Percentiles rank a stretch among this genome's conserved stretches.
Conservation (phyloP, 306 rosid species). For the Urtica urens region DNA sequence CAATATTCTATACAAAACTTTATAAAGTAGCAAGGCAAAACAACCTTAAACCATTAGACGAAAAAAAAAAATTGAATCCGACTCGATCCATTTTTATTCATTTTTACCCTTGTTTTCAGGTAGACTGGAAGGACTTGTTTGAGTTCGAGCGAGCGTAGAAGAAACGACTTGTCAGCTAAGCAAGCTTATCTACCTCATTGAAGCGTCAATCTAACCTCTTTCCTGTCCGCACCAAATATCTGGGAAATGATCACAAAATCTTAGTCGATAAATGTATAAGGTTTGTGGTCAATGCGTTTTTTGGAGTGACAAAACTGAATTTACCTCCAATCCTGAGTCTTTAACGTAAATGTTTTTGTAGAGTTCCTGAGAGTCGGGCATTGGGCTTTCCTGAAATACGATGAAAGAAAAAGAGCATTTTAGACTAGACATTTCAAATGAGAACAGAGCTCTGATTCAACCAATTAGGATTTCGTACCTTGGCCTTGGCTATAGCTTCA, state of each 20-base stretch:
- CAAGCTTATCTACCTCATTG: conserved; percentile 29
- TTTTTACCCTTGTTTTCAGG: conserved; percentile 5
- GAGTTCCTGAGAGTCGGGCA: conserved; percentile 71
- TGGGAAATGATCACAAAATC: conserved; percentile 22
- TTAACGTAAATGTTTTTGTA: conserved; percentile 53
- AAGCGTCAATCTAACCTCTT: conserved; percentile 54
- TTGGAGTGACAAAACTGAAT: conserved; percentile 1
- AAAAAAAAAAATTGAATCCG: conserved; percentile 17
- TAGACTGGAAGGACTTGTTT: conserved; percentile 11
- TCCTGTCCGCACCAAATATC: conserved; percentile 75
- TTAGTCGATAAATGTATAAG: background rate
- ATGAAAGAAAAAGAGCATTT: conserved; percentile 9
- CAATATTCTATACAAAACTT: conserved; percentile 35
- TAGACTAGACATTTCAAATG: conserved; percentile 5
- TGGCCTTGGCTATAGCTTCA: conserved; percentile 86
- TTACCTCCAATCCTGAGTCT: conserved; percentile 71
- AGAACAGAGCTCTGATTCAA: background rate
- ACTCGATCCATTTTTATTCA: conserved; percentile 32
- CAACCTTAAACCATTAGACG: conserved; percentile 17
- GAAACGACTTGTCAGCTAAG: conserved; percentile 1
- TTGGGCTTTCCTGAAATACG: conserved; percentile 59
- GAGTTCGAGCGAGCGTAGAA: background rate
- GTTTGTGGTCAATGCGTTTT: background rate
- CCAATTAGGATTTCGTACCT: conserved; percentile 30
- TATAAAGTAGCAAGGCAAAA: conserved; percentile 13